Conservation (phyloP, 352 stramenopile species). For the Phytophthora pluvialis region DNA sequence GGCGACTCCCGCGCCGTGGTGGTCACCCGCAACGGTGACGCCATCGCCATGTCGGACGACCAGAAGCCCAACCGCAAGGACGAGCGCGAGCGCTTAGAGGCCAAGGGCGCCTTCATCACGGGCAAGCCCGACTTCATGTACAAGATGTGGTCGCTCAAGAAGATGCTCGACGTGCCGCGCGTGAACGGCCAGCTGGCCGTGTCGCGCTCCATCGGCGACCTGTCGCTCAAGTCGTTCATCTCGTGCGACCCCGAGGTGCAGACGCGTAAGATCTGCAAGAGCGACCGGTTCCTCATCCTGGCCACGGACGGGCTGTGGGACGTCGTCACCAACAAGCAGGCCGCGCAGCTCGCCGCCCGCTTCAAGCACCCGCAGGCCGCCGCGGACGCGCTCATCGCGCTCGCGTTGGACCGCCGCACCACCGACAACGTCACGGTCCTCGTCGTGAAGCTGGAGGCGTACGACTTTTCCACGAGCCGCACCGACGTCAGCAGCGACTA, state of each 20-base stretch:
- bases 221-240: slow-evolving; percentile 79
- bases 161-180: slow-evolving; percentile 78
- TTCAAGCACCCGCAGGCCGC: slow-evolving; percentile 61
- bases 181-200: slow-evolving; percentile 85
- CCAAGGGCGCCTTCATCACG: slow-evolving; percentile 72
- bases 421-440: slow-evolving; percentile 86
- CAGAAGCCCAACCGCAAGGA: slow-evolving; percentile 85
- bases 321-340: slow-evolving; percentile 71
- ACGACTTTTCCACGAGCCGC: slow-evolving; percentile 41
- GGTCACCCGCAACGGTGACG: slow-evolving; percentile 58
- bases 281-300: slow-evolving; percentile 83
- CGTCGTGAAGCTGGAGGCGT: slow-evolving; percentile 70
- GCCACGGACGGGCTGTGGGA: slow-evolving; percentile 87
- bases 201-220: slow-evolving; percentile 84
- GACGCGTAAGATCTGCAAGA: slow-evolving; percentile 56
- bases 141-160: slow-evolving; percentile 77
- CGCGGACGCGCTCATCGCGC: slow-evolving; percentile 63
- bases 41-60: slow-evolving; percentile 71
- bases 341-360: slow-evolving; percentile 59
- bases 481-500: slow-evolving; percentile 36
- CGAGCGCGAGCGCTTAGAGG: slow-evolving; percentile 73
- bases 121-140: slow-evolving; percentile 70
- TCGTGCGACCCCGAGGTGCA: slow-evolving; percentile 82
- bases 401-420: slow-evolving; percentile 60
- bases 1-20: slow-evolving; percentile 84